Evolutionary conservation across 2,329 filamentous ascomycete species (phyloP).

Genomic region (Chalaropsis ovoidea): DNA sequence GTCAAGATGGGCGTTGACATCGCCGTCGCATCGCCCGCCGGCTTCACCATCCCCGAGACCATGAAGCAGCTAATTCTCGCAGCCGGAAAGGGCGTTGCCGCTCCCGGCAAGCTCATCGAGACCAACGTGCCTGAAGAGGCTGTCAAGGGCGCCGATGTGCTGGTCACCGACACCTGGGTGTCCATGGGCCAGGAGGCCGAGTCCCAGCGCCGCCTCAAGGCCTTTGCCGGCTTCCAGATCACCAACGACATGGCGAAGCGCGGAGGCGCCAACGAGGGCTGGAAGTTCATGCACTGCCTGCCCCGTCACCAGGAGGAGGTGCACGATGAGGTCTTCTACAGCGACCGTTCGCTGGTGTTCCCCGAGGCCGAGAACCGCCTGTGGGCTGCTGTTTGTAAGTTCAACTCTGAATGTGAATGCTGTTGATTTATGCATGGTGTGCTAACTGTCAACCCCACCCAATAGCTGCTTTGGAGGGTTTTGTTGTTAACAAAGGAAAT

Average conservation of each 20-base stretch:
- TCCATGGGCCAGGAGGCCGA: conserved; percentile 97
- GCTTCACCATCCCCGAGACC: conserved; percentile 65
- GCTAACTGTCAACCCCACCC: conserved; percentile 15
- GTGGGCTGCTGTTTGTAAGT: conserved; percentile 73
- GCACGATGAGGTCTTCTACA: conserved; percentile 88
- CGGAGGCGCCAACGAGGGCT: conserved; percentile 75
- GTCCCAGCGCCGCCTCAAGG: conserved; percentile 61
- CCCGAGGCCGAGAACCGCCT: conserved; percentile 88
- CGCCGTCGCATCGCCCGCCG: conserved; percentile 73
- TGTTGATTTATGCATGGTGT: not conserved
- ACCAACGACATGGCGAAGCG: conserved; percentile 73
- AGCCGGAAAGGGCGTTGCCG: conserved; percentile 47
- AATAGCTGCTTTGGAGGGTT: conserved; percentile 66
- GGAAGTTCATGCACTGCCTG: conserved; percentile 98
- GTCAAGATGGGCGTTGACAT: conserved; percentile 81
- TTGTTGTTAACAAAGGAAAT: conserved; percentile 88
- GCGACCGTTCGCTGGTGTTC: conserved; percentile 75
- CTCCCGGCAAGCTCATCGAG: conserved; percentile 58
- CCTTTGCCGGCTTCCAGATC: conserved; percentile 84
- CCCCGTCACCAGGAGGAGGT: conserved; percentile 90
- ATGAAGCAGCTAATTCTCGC: conserved; percentile 66
- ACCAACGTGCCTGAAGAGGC: conserved; percentile 75
- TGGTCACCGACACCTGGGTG: conserved; percentile 96
- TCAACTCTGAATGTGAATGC: not conserved
- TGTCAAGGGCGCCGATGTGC: conserved; percentile 72